A percentile compares a stretch with the other conserved stretches of the same genome.
phyloP scores from a whole-genome alignment of 306 rosid genomes.

The Arachis hypogaea region DNA sequence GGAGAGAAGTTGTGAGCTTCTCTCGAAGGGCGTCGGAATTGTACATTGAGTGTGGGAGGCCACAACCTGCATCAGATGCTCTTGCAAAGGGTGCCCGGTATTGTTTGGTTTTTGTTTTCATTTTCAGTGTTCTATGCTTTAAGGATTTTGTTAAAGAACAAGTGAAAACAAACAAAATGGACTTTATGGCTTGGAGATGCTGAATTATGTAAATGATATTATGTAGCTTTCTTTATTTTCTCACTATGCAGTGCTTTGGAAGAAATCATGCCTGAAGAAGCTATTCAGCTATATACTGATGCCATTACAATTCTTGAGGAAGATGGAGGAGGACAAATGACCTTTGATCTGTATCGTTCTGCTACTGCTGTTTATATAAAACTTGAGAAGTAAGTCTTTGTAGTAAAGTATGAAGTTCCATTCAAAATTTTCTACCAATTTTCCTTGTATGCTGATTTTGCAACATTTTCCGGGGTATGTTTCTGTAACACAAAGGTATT shows the following conservation, averaged over 20 bases:
- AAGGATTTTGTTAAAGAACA: too few species aligned
- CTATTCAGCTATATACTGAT: conserved; percentile 81
- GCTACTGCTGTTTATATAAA: conserved; percentile 69
- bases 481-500: conserved; percentile 44
- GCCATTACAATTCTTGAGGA: conserved; percentile 90
- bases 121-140: too few species aligned
- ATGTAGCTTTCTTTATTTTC: too few species aligned
- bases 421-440: background rate
- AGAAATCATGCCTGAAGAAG: conserved; percentile 78
- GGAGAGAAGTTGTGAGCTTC: conserved; percentile 82
- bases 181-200: too few species aligned
- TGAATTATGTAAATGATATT: too few species aligned
- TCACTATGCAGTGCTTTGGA: conserved; percentile 72
- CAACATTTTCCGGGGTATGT: background rate
- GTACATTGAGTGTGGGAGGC: conserved; percentile 75
- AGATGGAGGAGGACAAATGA: conserved; percentile 89
- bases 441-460: background rate
- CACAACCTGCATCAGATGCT: conserved; percentile 96
- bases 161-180: too few species aligned
- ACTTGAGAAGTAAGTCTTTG: conserved; percentile 80
- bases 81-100: conserved; percentile 96
- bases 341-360: conserved; percentile 90
- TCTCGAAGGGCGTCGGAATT: conserved; percentile 87
- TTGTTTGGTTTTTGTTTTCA: conserved; percentile 1
- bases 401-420: conserved; percentile 21